Evolutionary conservation across 78 protist species (phyloP).

Genomic region (Cavenderia fasciculata): DNA sequence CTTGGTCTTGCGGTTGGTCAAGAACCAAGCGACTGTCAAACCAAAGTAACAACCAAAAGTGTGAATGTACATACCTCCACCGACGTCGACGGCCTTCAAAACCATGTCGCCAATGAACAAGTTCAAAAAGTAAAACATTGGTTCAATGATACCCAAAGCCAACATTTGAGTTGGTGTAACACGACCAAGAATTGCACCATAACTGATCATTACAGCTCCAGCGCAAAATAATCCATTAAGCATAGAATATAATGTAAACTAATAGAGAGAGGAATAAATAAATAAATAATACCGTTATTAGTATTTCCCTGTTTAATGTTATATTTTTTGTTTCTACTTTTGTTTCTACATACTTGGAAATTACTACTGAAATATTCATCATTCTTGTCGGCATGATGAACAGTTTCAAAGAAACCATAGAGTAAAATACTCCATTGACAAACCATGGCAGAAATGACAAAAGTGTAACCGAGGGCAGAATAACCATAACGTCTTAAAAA

Average conservation of each 20-base stretch:
- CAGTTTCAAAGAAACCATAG: constrained; percentile 77
- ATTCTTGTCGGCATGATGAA: constrained; percentile 49
- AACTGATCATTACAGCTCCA: constrained; percentile 94
- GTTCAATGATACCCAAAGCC: constrained; percentile 84
- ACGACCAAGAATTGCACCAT: constrained; percentile 95
- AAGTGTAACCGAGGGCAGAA: constrained; percentile 84
- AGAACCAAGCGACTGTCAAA: constrained; percentile 76
- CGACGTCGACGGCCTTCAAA: constrained; percentile 85
- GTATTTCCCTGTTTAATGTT: too few relatives aligned
- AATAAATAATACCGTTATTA: too few relatives aligned
- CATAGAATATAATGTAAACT: constrained; percentile 52
- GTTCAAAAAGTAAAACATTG: constrained; percentile 85
- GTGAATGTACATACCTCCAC: constrained; percentile 96
- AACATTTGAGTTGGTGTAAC: constrained; percentile 87
- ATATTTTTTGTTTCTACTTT: too few relatives aligned
- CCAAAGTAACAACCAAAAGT: constrained; percentile 95
- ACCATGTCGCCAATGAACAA: constrained; percentile 55
- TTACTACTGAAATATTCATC: too few relatives aligned
- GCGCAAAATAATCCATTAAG: constrained; percentile 84
- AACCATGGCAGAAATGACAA: constrained; percentile 82
- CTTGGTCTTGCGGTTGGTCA: constrained; percentile 12
- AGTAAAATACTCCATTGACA: constrained; percentile 86
- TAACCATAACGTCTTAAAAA: constrained; percentile 81
- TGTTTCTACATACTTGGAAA: too few relatives aligned
- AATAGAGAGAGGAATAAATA: too few relatives aligned